These are phyloP conservation scores for Spergularia azorica DNA, from an alignment of 179 eudicot genomes.

Conservation along the genomic window DNA sequence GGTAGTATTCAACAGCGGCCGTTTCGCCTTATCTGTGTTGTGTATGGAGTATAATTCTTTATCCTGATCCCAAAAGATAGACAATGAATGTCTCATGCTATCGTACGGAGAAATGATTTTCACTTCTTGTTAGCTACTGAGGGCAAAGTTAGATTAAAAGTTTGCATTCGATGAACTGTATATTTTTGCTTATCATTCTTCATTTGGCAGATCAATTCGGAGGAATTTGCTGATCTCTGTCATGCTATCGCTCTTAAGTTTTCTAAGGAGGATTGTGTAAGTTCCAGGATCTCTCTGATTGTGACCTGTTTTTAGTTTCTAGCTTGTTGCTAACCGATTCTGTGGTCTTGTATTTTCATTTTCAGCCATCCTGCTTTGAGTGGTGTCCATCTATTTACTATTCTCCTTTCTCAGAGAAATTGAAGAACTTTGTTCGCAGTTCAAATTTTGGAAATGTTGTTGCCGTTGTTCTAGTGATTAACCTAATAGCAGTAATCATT, in stretches of 20 bases:
- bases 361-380: slow-evolving; percentile 71
- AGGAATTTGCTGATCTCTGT: slow-evolving; percentile 93
- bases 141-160: not conserved
- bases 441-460: slow-evolving; percentile 62
- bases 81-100: not conserved
- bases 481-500: slow-evolving; percentile 74
- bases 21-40: not conserved
- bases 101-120: not conserved
- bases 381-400: slow-evolving; percentile 55
- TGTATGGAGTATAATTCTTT: too few relatives aligned
- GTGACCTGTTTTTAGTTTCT: not conserved
- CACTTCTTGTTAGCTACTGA: not conserved
- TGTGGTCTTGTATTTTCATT: slow-evolving; percentile 24
- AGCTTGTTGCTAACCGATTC: slow-evolving; percentile 8
- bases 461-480: slow-evolving; percentile 65
- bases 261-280: slow-evolving; percentile 80
- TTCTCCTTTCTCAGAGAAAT: slow-evolving; percentile 54
- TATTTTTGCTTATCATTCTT: slow-evolving; percentile 1
- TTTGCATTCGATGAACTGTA: not conserved
- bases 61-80: not conserved
- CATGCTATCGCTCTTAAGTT: slow-evolving; percentile 91
- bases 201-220: slow-evolving; percentile 66
- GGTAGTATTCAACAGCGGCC: slow-evolving; percentile 37
- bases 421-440: slow-evolving; percentile 71
- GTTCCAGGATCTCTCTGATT: slow-evolving; percentile 25